These are phyloP conservation scores for Russula dissimulans DNA, from an alignment of 768 basidiomycete genomes.

Conservation along the genomic window DNA sequence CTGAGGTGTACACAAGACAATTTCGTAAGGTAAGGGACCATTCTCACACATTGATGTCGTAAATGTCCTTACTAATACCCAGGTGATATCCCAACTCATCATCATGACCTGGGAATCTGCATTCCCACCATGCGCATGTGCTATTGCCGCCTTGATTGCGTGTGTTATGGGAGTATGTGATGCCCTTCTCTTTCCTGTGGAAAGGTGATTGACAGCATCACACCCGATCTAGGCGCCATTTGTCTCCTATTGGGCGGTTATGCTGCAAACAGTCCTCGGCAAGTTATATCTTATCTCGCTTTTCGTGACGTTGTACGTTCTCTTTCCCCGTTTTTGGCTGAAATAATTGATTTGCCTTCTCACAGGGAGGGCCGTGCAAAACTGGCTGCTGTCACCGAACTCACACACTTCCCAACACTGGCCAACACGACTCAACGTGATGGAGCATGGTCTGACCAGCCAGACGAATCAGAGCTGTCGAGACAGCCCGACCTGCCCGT, in stretches of 20 bases:
- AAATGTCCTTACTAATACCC: background rate
- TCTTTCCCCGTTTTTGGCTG: background rate
- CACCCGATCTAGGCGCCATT: constrained; percentile 9
- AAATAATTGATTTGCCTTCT: background rate
- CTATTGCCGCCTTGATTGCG: constrained; percentile 21
- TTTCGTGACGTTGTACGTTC: constrained; percentile 24
- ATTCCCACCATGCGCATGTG: constrained; percentile 23
- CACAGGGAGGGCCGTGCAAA: constrained; percentile 8
- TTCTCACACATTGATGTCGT: background rate
- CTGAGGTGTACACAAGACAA: background rate
- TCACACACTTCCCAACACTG: constrained; percentile 7
- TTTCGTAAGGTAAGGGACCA: constrained; percentile 3
- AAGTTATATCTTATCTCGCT: constrained; percentile 27
- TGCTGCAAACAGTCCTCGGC: constrained; percentile 24
- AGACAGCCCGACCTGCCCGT: background rate
- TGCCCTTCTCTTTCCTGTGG: background rate
- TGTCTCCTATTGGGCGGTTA: constrained; percentile 22
- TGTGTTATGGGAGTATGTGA: constrained; percentile 6
- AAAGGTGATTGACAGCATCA: background rate
- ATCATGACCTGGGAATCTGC: constrained; percentile 25
- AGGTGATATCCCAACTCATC: constrained; percentile 15
- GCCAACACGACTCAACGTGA: background rate
- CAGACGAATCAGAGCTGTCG: background rate
- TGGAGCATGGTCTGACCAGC: background rate
- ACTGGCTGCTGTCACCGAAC: background rate